Evolutionary conservation across 2,329 filamentous ascomycete genomes (phyloP), one percentile per base, ranked within the genome.

Genomic region (Cladobotryum mycophilum): DNA sequence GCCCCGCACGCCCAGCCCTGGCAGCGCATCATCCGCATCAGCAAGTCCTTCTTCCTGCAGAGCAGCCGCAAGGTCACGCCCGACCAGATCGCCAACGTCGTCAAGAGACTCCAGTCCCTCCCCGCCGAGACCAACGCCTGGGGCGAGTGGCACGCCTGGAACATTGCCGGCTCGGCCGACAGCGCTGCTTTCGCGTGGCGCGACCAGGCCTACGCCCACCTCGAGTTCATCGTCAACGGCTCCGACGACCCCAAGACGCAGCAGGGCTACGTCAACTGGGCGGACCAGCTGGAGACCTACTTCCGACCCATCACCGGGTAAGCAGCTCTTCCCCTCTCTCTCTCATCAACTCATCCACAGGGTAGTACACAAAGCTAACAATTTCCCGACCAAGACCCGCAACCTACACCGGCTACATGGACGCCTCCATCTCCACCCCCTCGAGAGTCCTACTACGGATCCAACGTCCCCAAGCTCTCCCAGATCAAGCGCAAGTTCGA

Each of bases 321-420:
- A 30, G 42, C 22, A 12, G 4, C 6, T n/a, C 8, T n/a, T 15
- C 14, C 20, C 20, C 20, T 5, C 20, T 20, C 20, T 5, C 20
- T 5, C 20, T 20, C n/a, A n/a, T n/a, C n/a, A n/a, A n/a, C n/a
- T n/a, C n/a, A n/a, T n/a, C n/a, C n/a, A n/a, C n/a, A n/a, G n/a
- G n/a, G n/a, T n/a, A n/a, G n/a, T n/a, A n/a, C n/a, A n/a, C n/a
- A n/a, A n/a, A n/a, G n/a, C 38, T 41, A n/a, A 41, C 38, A 4
- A 20, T 8, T 13, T n/a, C 15, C 5, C 4, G 15, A n/a, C 13
- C 37, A 30, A 53, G 51, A 22, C 41, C 52, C 15, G 54, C 54
- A 7, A 51, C 46, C n/a, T 55, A 57, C 38, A 43, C 53, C 12
- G 53, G 55, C 9, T 53, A 54, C 43, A 54, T 53, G 53, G 53